Base-by-base conservation (phyloP, 2,329 filamentous ascomycete genomes). In the Phaeosphaeriaceae sp. region DNA sequence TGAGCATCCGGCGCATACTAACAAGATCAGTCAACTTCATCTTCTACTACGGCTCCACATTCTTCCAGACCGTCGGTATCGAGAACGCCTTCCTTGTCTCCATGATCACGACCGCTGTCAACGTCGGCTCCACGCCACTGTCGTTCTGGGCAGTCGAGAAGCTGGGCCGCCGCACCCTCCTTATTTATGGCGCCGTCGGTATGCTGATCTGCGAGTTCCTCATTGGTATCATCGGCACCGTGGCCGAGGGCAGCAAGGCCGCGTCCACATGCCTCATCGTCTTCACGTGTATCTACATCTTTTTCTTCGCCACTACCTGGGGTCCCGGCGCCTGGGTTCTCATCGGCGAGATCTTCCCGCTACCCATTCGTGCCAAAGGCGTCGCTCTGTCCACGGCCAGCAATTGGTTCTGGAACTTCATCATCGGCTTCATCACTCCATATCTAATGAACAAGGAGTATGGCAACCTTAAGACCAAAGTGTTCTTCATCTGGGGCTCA, bases 251-350 rank as follows among this genome's bases (percentile, higher is more conserved):
- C 20, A 78, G 89, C 76, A 79, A 83, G 60, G 64, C 81, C 2
- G 88, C 87, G 1, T 74, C 77, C 49, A 69, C 75, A 25, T 73
- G 66, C 65, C 78, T 93, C 84, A 92, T 96, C 65, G 87, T 91
- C 60, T 95, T 96, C 82, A 95, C 95, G 74, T 90, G 89, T 81
- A 89, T 96, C 82, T 95, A 93, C 85, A 93, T 96, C 84, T 93
- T 92, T 85, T 94, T 90, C 85, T 96, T 96, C 77, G 92, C 92
- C 59, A 88, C 86, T 57, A 96, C 92, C 63, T 96, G 92, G 92
- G 92, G 92, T 53, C 91, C 92, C 7, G 89, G 83, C 55, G 85
- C 84, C 24, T 88, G 85, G 86, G 83, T 84, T 56, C 86, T 96
- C 68, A 93, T 95, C 71, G 92, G 92, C 75, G 92, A 97, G 82